Evolutionary conservation across 345 rosid genomes (phyloP).

Genomic region (Aquilaria sinensis): DNA sequence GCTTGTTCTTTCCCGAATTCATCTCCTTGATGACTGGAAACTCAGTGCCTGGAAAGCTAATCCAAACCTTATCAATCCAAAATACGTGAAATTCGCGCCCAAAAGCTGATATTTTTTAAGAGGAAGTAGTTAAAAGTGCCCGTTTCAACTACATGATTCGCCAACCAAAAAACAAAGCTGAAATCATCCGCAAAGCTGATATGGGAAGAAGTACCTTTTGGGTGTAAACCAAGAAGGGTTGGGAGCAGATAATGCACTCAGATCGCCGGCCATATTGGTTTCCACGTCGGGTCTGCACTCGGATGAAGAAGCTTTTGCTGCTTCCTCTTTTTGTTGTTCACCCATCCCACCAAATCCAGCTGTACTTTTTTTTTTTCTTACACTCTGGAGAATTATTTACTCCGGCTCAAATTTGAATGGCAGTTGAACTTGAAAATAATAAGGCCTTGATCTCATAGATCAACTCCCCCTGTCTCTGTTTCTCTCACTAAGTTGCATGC

Average conservation of each 20-base stretch:
- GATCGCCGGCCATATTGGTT: slow-evolving; percentile 27
- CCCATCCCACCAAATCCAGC: no score
- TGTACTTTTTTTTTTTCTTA: no score
- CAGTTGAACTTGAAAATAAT: no score
- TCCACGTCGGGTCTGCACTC: slow-evolving; percentile 18
- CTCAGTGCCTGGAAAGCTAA: no score
- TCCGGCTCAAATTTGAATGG: no score
- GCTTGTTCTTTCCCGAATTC: neutral
- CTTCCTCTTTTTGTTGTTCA: slow-evolving; percentile 8
- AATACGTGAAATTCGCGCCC: neutral
- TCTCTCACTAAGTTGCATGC: no score
- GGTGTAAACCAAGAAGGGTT: slow-evolving; percentile 83
- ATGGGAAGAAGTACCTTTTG: slow-evolving; percentile 31
- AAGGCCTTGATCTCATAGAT: no score
- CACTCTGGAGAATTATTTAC: no score
- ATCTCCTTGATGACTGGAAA: neutral
- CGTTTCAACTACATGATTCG: neutral
- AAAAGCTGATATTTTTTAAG: neutral
- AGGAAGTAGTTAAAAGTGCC: neutral
- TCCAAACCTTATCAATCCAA: no score
- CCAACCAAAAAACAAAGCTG: slow-evolving; percentile 9
- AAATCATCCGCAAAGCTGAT: no score
- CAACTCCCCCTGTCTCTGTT: no score
- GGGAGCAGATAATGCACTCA: slow-evolving; percentile 25
- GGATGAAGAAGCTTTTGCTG: slow-evolving; percentile 21